phyloP scores from a whole-genome alignment of 164 flowering plant genomes.

The Vitis riparia region DNA sequence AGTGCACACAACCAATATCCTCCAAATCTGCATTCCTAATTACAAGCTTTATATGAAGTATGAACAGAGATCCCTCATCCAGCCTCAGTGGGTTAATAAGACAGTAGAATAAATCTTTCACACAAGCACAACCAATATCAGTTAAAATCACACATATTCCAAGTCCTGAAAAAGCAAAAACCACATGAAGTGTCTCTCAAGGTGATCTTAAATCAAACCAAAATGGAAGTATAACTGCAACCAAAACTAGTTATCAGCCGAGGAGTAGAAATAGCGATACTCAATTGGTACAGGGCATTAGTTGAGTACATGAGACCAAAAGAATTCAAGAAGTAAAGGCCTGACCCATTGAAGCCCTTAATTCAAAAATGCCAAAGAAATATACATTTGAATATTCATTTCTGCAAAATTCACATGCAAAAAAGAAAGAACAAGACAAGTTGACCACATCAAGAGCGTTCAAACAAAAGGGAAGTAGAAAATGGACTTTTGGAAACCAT shows the following conservation, averaged over 20 bases:
- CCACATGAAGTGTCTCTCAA: too few relatives aligned
- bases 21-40: too few relatives aligned
- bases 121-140: not conserved
- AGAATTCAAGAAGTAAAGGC: not conserved
- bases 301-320: not conserved
- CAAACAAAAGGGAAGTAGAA: too few relatives aligned
- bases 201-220: too few relatives aligned
- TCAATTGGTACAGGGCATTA: not conserved
- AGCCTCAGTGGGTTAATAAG: not conserved
- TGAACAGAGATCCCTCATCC: conserved; percentile 1
- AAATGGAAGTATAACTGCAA: too few relatives aligned
- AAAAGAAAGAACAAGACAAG: too few relatives aligned
- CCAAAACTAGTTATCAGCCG: not conserved
- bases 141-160: not conserved
- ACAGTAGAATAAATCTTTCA: not conserved
- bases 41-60: not conserved
- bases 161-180: too few relatives aligned
- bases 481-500: too few relatives aligned
- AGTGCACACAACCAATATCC: too few relatives aligned
- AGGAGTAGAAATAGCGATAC: not conserved
- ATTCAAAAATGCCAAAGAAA: not conserved
- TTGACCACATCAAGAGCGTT: too few relatives aligned
- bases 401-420: too few relatives aligned
- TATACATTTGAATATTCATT: not conserved
- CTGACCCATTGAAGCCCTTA: not conserved